phyloP scores from a whole-genome alignment of 495 filamentous ascomycete genomes.

The Stereocaulon alpinum region DNA sequence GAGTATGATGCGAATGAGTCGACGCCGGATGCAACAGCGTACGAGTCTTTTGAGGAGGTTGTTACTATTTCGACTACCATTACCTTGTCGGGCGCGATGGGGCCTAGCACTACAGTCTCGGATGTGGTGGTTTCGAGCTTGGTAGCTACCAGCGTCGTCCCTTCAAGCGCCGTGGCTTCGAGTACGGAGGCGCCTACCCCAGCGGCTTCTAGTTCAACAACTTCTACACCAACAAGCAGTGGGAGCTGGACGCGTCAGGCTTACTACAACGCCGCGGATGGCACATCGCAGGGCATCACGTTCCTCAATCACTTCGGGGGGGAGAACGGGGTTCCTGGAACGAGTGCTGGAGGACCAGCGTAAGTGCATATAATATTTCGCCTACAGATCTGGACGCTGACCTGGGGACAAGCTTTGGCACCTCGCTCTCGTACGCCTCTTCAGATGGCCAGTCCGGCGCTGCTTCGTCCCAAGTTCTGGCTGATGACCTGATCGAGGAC shows the following conservation, averaged over 20 bases:
- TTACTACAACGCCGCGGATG: conserved; percentile 46
- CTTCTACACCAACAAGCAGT: not conserved
- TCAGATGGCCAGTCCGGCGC: conserved; percentile 40
- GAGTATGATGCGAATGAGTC: conserved; percentile 5
- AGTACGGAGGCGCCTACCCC: not conserved
- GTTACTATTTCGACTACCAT: not conserved
- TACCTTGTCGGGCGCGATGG: not conserved
- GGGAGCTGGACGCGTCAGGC: conserved; percentile 33
- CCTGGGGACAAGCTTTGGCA: conserved; percentile 42
- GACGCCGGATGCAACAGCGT: not conserved
- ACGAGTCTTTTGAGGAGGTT: not conserved
- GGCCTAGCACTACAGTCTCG: not conserved
- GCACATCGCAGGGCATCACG: conserved; percentile 43
- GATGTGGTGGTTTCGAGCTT: not conserved
- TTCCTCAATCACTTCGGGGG: conserved; percentile 56
- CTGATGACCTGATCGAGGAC: conserved; percentile 42
- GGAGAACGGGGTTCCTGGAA: conserved; percentile 15
- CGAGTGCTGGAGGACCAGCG: conserved; percentile 21
- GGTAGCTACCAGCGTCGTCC: not conserved
- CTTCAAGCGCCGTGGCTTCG: not conserved
- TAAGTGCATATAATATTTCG: conserved; percentile 2
- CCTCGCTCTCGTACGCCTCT: conserved; percentile 51
- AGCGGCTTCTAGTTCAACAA: not conserved
- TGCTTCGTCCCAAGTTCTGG: conserved; percentile 38
- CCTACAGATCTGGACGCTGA: conserved; percentile 1